Percentiles rank a stretch among this genome's conserved stretches.
Evolutionary conservation across 2,329 filamentous ascomycete species (phyloP).

Genomic region (Davidsoniella australis): DNA sequence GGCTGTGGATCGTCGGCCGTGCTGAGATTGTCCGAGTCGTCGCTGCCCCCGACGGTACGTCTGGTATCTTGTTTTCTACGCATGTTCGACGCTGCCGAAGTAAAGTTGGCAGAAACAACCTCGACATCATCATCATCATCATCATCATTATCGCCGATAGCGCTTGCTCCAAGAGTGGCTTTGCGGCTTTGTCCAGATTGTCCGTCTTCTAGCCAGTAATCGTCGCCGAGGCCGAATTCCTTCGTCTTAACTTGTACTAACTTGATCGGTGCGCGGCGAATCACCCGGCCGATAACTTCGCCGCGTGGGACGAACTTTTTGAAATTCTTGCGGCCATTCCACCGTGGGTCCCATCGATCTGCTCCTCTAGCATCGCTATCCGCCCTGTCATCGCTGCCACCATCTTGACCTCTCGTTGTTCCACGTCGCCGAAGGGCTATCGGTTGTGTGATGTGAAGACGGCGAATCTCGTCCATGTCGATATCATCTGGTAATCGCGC

Average conservation of each 20-base stretch:
- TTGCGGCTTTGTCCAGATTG: constrained; percentile 3
- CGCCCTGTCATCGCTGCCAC: constrained; percentile 20
- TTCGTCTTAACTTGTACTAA: constrained; percentile 56
- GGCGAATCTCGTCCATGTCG: constrained; percentile 55
- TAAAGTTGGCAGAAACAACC: no score
- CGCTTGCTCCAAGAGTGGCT: not conserved
- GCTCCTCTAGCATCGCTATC: constrained; percentile 31
- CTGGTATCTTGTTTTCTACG: no score
- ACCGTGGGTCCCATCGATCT: constrained; percentile 64
- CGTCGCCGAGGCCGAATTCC: constrained; percentile 56
- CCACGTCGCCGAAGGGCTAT: constrained; percentile 40
- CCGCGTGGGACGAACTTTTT: constrained; percentile 63
- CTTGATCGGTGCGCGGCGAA: constrained; percentile 43
- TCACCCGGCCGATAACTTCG: constrained; percentile 25
- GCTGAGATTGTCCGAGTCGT: constrained; percentile 15
- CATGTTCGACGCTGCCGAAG: not conserved
- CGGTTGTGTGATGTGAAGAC: constrained; percentile 59
- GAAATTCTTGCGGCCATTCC: constrained; percentile 94
- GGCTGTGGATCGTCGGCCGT: constrained; percentile 6
- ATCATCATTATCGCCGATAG: constrained; percentile 12
- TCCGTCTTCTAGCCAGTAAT: constrained; percentile 53
- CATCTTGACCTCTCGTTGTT: not conserved
- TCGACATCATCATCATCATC: constrained; percentile 14
- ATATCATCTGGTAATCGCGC: constrained; percentile 42
- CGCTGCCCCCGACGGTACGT: constrained; percentile 12